A percentile compares a stretch with the other conserved stretches of the same genome.
Conservation (phyloP, 176 grass and related monocot genomes). For the barley (Hordeum vulgare) region MorexV3_pseudomolecules_assembly NC_058520.1:570643794-570644293, state of each 20-base stretch:
- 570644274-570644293: neutral
- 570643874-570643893: neutral
- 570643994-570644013: neutral
- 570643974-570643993: slow-evolving; percentile 27
- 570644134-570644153: neutral
- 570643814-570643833: neutral
- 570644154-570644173: neutral
- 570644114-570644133: slow-evolving; percentile 3
- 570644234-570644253: neutral
- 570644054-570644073: neutral
- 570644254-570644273: neutral
- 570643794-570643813: too few species aligned
- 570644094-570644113: slow-evolving; percentile 10
- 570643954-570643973: slow-evolving; percentile 17
- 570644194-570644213: neutral
- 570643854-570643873: neutral
- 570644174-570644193: neutral
- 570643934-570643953: slow-evolving; percentile 40
- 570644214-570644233: neutral
- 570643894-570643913: neutral
- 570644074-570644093: slow-evolving; percentile 24
- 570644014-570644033: neutral
- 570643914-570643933: too few species aligned
- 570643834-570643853: too few species aligned
- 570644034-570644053: neutral